These are phyloP conservation scores for Penicillium ucsense DNA, from an alignment of 495 filamentous ascomycete genomes.

Conservation along the genomic window DNA sequence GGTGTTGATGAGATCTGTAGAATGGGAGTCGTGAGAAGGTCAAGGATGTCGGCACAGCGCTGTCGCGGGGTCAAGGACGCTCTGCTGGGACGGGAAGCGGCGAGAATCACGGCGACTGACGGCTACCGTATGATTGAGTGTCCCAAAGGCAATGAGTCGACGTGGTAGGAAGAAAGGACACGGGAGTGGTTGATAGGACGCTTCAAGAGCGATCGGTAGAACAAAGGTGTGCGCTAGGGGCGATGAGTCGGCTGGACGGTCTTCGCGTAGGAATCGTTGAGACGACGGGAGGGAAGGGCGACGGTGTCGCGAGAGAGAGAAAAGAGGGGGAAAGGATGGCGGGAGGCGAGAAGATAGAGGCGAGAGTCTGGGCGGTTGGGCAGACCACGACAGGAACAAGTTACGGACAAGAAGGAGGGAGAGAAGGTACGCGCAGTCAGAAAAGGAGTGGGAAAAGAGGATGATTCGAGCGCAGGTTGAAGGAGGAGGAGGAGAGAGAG, in stretches of 20 bases:
- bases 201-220: no score
- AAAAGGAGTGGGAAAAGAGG: conserved; percentile 25
- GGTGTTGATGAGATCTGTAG: no score
- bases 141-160: no score
- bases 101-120: no score
- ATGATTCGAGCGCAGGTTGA: conserved; percentile 19
- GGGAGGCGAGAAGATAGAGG: conserved; percentile 19
- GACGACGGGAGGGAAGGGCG: conserved; percentile 9
- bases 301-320: conserved; percentile 10
- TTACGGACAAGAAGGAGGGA: conserved; percentile 13
- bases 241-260: neutral
- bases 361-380: conserved; percentile 11
- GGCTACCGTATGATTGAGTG: no score
- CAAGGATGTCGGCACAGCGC: no score
- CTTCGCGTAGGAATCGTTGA: conserved; percentile 12
- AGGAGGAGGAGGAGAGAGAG: conserved; percentile 15
- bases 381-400: conserved; percentile 14
- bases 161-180: no score
- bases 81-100: no score
- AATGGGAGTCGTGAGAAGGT: no score
- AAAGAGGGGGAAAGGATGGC: conserved; percentile 24
- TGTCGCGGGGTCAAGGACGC: no score
- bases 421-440: conserved; percentile 22
- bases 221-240: neutral
- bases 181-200: no score